Conservation (phyloP, 1,139 yeast species). For the Pichia sp. region DNA sequence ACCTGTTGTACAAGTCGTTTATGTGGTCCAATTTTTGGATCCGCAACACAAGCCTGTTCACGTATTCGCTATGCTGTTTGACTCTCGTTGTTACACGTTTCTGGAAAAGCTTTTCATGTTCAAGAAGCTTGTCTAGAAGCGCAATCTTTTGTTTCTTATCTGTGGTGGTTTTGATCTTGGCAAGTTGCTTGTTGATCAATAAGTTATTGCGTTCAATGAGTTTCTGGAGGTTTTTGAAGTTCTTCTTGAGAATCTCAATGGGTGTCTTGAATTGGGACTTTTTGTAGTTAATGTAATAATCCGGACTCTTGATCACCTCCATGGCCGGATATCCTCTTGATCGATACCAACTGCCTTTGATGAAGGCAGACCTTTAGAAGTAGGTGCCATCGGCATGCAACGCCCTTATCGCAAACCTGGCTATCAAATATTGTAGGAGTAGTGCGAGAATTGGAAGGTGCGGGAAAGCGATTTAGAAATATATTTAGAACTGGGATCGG, state of each 20-base stretch:
- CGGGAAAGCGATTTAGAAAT: too few species aligned
- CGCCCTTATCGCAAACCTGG: too few species aligned
- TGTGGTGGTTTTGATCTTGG: conserved; percentile 29
- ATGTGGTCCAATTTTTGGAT: conserved; percentile 41
- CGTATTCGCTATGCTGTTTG: conserved; percentile 46
- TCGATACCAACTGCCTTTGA: too few species aligned
- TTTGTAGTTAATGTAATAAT: conserved; percentile 6
- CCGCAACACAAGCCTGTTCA: conserved; percentile 45
- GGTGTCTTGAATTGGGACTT: conserved; percentile 55
- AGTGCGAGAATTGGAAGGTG: too few species aligned
- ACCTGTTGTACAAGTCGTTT: conserved; percentile 7
- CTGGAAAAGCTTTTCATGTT: conserved; percentile 45
- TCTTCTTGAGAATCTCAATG: conserved; percentile 53
- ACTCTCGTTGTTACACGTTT: conserved; percentile 40
- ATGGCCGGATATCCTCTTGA: conserved; percentile 1
- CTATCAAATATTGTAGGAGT: too few species aligned
- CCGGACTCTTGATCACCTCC: conserved; percentile 12
- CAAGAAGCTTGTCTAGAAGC: conserved; percentile 38
- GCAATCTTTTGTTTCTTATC: conserved; percentile 28
- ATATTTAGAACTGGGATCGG: too few species aligned
- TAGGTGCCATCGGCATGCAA: too few species aligned
- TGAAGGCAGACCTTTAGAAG: too few species aligned
- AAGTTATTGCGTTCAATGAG: conserved; percentile 53
- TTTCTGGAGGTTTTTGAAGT: conserved; percentile 53
- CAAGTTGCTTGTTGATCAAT: conserved; percentile 39